These are phyloP conservation scores for Selenicereus undatus DNA, from an alignment of 148 eudicot species.

Conservation along the genomic window DNA sequence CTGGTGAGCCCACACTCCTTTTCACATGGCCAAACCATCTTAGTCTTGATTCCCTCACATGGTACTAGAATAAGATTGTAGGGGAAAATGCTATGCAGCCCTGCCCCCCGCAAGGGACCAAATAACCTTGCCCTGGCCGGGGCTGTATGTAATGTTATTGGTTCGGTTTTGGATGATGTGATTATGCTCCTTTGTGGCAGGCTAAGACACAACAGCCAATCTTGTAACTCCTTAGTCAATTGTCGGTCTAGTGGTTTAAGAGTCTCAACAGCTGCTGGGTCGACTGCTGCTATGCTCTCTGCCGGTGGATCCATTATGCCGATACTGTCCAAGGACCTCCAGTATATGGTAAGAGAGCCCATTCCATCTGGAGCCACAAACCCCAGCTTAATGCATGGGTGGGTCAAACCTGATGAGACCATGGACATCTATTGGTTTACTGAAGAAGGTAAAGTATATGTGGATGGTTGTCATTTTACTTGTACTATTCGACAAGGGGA, in stretches of 20 bases:
- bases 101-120: not conserved
- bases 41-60: too few species aligned
- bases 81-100: not conserved
- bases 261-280: slow-evolving; percentile 90
- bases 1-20: too few species aligned
- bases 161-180: not conserved
- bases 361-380: slow-evolving; percentile 35
- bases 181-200: slow-evolving; percentile 28
- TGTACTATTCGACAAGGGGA: slow-evolving; percentile 57
- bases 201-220: slow-evolving; percentile 38
- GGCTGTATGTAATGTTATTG: not conserved
- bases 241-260: slow-evolving; percentile 85
- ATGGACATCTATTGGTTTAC: slow-evolving; percentile 61
- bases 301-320: slow-evolving; percentile 90
- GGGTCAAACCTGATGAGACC: slow-evolving; percentile 42
- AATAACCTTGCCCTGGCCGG: not conserved
- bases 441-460: slow-evolving; percentile 56
- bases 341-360: slow-evolving; percentile 91
- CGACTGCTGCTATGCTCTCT: slow-evolving; percentile 93
- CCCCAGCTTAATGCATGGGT: slow-evolving; percentile 57
- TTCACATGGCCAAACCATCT: too few species aligned
- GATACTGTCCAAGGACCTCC: slow-evolving; percentile 73
- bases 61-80: not conserved
- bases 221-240: slow-evolving; percentile 38
- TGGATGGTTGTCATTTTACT: slow-evolving; percentile 73